Evolutionary conservation across 805 yeast genomes (phyloP).

Genomic region (Starmerella sirachaensis): DNA sequence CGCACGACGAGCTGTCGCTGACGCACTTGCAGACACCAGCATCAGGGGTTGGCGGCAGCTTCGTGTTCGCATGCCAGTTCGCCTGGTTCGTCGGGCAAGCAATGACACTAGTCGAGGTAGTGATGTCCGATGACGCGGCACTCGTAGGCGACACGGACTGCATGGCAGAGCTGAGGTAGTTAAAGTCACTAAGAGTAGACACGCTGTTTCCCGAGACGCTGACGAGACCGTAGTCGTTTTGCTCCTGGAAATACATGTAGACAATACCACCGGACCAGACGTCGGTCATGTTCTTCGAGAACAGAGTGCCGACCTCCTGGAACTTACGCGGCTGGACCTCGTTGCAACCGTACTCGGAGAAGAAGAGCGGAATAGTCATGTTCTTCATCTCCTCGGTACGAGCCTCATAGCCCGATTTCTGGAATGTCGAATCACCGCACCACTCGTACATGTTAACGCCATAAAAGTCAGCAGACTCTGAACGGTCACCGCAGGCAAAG

Average conservation of each 20-base stretch:
- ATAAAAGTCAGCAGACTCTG: slow-evolving; percentile 55
- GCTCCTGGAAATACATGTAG: slow-evolving; percentile 82
- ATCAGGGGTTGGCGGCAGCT: slow-evolving; percentile 70
- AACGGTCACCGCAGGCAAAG: slow-evolving; percentile 63
- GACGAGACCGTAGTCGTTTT: slow-evolving; percentile 71
- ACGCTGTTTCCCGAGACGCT: slow-evolving; percentile 40
- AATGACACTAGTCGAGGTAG: slow-evolving; percentile 29
- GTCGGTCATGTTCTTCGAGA: slow-evolving; percentile 60
- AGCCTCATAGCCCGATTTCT: slow-evolving; percentile 52
- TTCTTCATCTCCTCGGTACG: slow-evolving; percentile 63
- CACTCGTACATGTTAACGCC: slow-evolving; percentile 83
- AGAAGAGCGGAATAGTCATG: slow-evolving; percentile 68
- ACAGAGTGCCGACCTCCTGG: slow-evolving; percentile 60
- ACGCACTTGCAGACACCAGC: slow-evolving; percentile 55
- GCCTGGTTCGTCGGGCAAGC: slow-evolving; percentile 40
- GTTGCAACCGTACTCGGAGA: slow-evolving; percentile 86
- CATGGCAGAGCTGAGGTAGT: slow-evolving; percentile 43
- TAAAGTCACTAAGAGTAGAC: slow-evolving; percentile 50
- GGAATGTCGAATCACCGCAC: slow-evolving; percentile 60
- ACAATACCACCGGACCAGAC: slow-evolving; percentile 94
- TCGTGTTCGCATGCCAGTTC: slow-evolving; percentile 56
- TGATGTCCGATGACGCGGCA: slow-evolving; percentile 31
- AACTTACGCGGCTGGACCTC: slow-evolving; percentile 59
- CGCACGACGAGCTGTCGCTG: slow-evolving; percentile 43
- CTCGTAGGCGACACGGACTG: slow-evolving; percentile 41